Percentiles rank a stretch among this genome's conserved stretches.
Evolutionary conservation across 2,329 filamentous ascomycete genomes (phyloP).

Genomic region (Gremmenia infestans): DNA sequence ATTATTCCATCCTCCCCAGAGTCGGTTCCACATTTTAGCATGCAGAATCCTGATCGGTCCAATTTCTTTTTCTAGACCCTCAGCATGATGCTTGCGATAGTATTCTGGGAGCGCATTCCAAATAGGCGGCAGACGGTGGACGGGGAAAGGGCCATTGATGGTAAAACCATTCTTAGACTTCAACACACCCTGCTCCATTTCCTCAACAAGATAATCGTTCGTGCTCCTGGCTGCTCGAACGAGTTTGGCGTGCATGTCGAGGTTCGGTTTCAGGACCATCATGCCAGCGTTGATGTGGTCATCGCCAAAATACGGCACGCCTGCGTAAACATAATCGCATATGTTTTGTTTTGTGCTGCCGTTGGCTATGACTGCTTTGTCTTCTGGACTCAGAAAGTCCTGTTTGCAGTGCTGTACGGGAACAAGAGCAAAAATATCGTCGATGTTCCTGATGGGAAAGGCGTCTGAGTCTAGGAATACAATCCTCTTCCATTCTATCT

Average conservation of each 20-base stretch:
- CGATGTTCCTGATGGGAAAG: slow-evolving; percentile 12
- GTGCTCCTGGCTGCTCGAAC: slow-evolving; percentile 3
- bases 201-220: neutral
- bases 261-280: slow-evolving; percentile 5
- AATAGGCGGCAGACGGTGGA: neutral
- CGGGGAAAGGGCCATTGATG: slow-evolving; percentile 2
- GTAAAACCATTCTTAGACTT: slow-evolving; percentile 6
- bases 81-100: neutral
- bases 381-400: neutral
- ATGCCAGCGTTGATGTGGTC: slow-evolving; percentile 6
- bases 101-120: slow-evolving; percentile 9
- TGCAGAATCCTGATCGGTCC: slow-evolving; percentile 7
- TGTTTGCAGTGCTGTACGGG: slow-evolving; percentile 2
- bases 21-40: slow-evolving; percentile 6
- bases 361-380: slow-evolving; percentile 3
- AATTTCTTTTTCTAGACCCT: neutral
- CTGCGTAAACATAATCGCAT: slow-evolving; percentile 7
- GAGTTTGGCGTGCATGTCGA: slow-evolving; percentile 12
- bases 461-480: slow-evolving; percentile 13
- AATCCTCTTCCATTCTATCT: slow-evolving; percentile 10
- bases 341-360: slow-evolving; percentile 1
- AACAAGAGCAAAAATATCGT: slow-evolving; percentile 12
- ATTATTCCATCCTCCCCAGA: slow-evolving; percentile 2
- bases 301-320: neutral
- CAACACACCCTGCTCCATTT: slow-evolving; percentile 8